phyloP scores from a whole-genome alignment of 208 protist species.

The Porcisia hertigi region DNA sequence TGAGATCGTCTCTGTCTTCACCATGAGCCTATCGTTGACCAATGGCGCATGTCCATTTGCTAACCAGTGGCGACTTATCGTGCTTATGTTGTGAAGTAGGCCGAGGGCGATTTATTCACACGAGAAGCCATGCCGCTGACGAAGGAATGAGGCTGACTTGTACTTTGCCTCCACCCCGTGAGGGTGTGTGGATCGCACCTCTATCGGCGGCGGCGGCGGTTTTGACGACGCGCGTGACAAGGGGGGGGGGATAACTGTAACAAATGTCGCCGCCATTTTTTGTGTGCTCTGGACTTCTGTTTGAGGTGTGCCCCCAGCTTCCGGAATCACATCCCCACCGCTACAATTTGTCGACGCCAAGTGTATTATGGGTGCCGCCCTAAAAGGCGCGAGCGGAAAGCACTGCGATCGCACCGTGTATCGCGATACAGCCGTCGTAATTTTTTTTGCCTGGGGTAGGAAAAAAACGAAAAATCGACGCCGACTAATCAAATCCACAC shows the following conservation, averaged over 20 bases:
- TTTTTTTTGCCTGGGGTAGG: not conserved
- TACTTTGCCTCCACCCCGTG: not conserved
- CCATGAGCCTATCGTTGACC: conserved; percentile 9
- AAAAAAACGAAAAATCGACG: not conserved
- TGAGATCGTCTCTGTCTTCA: conserved; percentile 43
- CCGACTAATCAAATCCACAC: conserved; percentile 28
- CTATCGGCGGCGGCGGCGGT: not conserved
- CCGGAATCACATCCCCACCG: not conserved
- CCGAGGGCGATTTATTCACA: not conserved
- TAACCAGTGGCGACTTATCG: conserved; percentile 25
- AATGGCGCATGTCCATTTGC: conserved; percentile 13
- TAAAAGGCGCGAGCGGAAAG: conserved; percentile 21
- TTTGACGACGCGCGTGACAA: not conserved
- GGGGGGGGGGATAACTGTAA: too few species aligned
- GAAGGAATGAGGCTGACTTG: not conserved
- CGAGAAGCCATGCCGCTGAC: not conserved
- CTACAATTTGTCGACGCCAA: conserved; percentile 4
- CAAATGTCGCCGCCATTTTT: not conserved
- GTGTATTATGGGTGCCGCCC: conserved; percentile 24
- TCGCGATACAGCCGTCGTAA: conserved; percentile 26
- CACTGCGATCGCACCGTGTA: conserved; percentile 33
- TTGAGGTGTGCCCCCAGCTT: not conserved
- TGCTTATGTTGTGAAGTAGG: not conserved
- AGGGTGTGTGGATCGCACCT: conserved; percentile 1
- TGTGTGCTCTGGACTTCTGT: not conserved